These are phyloP conservation scores for Corynascus novoguineensis DNA, from an alignment of 495 filamentous ascomycete species.

Conservation along the genomic window DNA sequence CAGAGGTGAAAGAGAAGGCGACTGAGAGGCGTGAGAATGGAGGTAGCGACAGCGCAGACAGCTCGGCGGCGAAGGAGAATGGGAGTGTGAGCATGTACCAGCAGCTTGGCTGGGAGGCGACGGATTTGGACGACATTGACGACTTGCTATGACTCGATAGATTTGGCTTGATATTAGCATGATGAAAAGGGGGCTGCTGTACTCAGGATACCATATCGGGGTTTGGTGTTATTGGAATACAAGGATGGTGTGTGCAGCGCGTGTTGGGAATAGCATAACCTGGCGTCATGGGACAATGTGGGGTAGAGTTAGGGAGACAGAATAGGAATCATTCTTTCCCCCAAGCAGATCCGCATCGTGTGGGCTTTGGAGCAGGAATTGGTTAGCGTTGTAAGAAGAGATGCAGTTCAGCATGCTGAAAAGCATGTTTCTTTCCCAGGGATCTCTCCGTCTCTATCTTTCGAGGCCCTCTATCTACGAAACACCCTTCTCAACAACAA, in stretches of 20 bases:
- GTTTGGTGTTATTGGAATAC: constrained; percentile 1
- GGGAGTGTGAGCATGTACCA: constrained; percentile 53
- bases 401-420: no score
- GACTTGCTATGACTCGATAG: constrained; percentile 17
- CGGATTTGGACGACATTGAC: constrained; percentile 33
- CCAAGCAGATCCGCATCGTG: neutral
- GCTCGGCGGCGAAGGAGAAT: neutral
- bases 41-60: neutral
- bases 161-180: neutral
- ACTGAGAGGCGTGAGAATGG: neutral
- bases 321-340: neutral
- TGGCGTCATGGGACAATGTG: neutral
- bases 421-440: no score
- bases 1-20: neutral
- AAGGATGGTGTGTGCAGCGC: neutral
- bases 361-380: no score
- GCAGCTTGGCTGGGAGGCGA: constrained; percentile 71
- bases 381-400: no score
- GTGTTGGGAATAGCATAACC: neutral
- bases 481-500: constrained; percentile 52
- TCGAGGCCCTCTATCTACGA: no score
- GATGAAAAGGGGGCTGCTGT: neutral
- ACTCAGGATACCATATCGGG: neutral
- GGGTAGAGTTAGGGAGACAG: neutral
- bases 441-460: no score